These are phyloP conservation scores for Arctium minus DNA, from an alignment of 129 eudicot species.

Conservation along the genomic window DNA sequence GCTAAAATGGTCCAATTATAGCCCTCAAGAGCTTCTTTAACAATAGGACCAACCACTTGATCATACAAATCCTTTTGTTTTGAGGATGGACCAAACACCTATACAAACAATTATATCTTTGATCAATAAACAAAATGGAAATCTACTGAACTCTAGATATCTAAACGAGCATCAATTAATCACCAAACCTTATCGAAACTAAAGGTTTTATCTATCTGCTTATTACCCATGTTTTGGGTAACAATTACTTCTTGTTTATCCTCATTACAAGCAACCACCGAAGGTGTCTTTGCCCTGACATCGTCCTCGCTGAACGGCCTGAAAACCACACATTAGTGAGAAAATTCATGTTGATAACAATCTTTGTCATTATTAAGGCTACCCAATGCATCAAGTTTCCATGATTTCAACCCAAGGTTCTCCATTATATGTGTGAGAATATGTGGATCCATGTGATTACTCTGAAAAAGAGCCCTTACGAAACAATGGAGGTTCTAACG, in stretches of 20 bases:
- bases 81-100: conserved; percentile 59
- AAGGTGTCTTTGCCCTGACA: conserved; percentile 35
- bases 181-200: conserved; percentile 49
- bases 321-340: conserved; percentile 8
- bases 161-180: conserved; percentile 2
- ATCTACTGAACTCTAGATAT: background rate
- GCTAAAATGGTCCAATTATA: conserved; percentile 70
- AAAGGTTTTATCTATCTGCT: conserved; percentile 51
- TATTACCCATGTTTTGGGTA: conserved; percentile 46
- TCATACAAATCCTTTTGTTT: conserved; percentile 58
- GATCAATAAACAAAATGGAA: background rate
- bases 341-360: background rate
- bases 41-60: conserved; percentile 53
- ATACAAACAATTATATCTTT: conserved; percentile 9
- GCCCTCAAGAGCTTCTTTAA: conserved; percentile 56
- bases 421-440: background rate
- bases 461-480: background rate
- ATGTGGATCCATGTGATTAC: background rate
- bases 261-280: conserved; percentile 47
- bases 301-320: conserved; percentile 63
- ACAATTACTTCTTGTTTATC: conserved; percentile 42
- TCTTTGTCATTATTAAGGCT: background rate
- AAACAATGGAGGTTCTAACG: background rate
- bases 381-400: background rate
- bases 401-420: background rate